Conservation (phyloP, 306 rosid species). For the Hippophae rhamnoides region DNA sequence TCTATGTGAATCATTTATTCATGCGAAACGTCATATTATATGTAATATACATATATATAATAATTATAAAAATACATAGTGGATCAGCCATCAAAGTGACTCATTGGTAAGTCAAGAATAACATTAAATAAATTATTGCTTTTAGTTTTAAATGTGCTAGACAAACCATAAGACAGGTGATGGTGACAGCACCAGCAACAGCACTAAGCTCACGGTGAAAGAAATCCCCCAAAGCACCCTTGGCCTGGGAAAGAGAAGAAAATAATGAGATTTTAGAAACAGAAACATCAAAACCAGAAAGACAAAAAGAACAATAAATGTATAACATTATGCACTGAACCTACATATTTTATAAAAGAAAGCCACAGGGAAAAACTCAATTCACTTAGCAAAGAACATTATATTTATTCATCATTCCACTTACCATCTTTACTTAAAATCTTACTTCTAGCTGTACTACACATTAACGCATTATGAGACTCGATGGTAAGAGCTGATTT, state of each 20-base stretch:
- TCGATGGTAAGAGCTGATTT: not conserved
- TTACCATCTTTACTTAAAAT: not conserved
- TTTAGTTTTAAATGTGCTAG: constrained; percentile 1
- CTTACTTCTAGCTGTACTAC: not conserved
- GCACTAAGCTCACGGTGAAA: constrained; percentile 72
- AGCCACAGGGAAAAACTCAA: too few species aligned
- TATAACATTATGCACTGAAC: not conserved
- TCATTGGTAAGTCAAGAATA: not conserved
- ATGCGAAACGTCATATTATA: not conserved
- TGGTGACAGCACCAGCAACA: constrained; percentile 77
- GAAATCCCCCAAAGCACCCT: constrained; percentile 44
- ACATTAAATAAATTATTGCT: constrained; percentile 7
- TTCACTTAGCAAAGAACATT: too few species aligned
- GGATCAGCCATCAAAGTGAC: not conserved
- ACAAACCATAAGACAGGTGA: constrained; percentile 85
- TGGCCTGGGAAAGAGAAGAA: constrained; percentile 35
- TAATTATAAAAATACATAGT: not conserved
- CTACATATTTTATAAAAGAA: too few species aligned
- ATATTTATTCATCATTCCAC: not conserved
- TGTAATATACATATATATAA: too few species aligned
- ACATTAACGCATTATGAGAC: not conserved
- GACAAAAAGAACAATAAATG: not conserved
- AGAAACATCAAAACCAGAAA: not conserved
- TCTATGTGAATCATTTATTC: not conserved
- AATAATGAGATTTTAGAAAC: not conserved